phyloP scores from a whole-genome alignment of 208 protist genomes.

The Herpetomonas tarakana region DNA sequence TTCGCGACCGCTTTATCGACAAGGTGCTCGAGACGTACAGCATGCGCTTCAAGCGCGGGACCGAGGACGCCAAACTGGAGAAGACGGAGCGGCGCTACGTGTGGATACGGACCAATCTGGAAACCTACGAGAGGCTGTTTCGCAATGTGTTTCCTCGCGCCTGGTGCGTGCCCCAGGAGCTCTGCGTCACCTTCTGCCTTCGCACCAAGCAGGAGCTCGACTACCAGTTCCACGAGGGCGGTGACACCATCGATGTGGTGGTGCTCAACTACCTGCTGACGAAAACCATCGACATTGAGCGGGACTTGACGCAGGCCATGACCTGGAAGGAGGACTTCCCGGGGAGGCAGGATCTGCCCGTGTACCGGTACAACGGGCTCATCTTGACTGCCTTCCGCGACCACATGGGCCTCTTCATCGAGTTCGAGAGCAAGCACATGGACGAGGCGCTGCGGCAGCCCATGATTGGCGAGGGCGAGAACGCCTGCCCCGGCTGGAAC shows the following conservation, averaged over 20 bases:
- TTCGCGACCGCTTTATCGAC: constrained; percentile 88
- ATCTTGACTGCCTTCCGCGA: constrained; percentile 80
- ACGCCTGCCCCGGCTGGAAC: constrained; percentile 66
- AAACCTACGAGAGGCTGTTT: constrained; percentile 77
- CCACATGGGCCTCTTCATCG: constrained; percentile 79
- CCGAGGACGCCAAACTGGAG: constrained; percentile 84
- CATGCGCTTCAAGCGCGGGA: constrained; percentile 81
- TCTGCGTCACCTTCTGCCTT: constrained; percentile 90
- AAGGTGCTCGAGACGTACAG: constrained; percentile 81
- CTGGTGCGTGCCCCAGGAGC: constrained; percentile 92
- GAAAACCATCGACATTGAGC: constrained; percentile 93
- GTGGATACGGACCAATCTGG: constrained; percentile 79
- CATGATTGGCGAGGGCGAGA: constrained; percentile 74
- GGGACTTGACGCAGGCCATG: constrained; percentile 81
- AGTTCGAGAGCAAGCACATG: constrained; percentile 86
- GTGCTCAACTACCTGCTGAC: constrained; percentile 89
- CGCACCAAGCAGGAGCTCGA: constrained; percentile 88
- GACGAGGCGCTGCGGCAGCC: constrained; percentile 76
- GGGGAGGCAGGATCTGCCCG: constrained; percentile 39
- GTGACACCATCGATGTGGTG: constrained; percentile 73
- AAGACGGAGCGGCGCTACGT: constrained; percentile 91
- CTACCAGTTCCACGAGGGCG: constrained; percentile 59
- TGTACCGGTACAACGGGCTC: constrained; percentile 83
- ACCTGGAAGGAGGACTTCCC: constrained; percentile 76
- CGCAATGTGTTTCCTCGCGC: constrained; percentile 79